These are phyloP conservation scores for Epichloe coenophiala DNA, from an alignment of 2,329 filamentous ascomycete genomes.

Conservation along the genomic window DNA sequence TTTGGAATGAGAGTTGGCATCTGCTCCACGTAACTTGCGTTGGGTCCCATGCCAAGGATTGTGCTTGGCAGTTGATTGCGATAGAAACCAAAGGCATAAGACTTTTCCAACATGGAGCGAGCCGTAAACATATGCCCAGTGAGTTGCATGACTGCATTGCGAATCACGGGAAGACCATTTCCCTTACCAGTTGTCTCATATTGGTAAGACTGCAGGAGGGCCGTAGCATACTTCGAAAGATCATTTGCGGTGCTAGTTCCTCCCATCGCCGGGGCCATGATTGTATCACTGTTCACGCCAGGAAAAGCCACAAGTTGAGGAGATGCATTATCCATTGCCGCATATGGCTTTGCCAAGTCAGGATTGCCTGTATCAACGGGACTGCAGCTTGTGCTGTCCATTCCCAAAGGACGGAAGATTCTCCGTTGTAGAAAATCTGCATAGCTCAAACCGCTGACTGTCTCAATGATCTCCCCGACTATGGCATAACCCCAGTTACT, in stretches of 20 bases:
- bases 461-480: background rate
- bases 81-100: background rate
- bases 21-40: background rate
- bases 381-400: background rate
- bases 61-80: background rate
- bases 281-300: background rate
- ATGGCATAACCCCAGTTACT: constrained; percentile 1
- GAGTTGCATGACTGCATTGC: background rate
- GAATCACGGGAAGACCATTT: background rate
- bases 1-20: background rate
- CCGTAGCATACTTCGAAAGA: background rate
- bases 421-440: background rate
- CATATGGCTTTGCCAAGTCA: background rate
- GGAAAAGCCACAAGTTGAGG: background rate
- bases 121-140: background rate
- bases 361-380: background rate
- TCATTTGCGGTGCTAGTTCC: background rate
- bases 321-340: background rate
- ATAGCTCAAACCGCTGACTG: background rate
- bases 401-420: background rate
- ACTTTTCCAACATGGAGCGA: background rate
- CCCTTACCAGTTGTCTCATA: background rate
- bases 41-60: background rate
- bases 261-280: background rate
- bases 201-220: background rate